phyloP scores from a whole-genome alignment of 2,329 filamentous ascomycete genomes.

The Pezicula radicicola region DNA sequence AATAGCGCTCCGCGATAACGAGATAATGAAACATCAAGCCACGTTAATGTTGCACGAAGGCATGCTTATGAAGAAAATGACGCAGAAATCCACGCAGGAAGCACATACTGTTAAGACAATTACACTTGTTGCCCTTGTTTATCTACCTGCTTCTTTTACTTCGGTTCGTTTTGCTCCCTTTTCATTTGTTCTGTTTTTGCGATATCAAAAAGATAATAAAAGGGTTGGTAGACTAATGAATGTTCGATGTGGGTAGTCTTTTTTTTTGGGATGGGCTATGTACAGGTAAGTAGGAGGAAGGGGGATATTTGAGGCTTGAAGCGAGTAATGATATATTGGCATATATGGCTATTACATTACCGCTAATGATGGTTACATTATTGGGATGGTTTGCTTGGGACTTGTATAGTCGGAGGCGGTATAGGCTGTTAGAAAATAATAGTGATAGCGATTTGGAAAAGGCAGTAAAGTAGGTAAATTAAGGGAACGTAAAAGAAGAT shows the following conservation, averaged over 20 bases:
- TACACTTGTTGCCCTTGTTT: constrained; percentile 1
- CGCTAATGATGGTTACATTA: neutral
- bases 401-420: too few species aligned
- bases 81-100: constrained; percentile 1
- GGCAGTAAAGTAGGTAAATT: too few species aligned
- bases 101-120: constrained; percentile 2
- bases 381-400: neutral
- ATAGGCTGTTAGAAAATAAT: too few species aligned
- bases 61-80: constrained; percentile 1
- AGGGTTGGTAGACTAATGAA: too few species aligned
- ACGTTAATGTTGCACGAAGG: constrained; percentile 1
- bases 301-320: neutral
- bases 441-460: too few species aligned
- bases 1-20: too few species aligned
- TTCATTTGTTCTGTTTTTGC: neutral
- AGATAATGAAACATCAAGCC: neutral
- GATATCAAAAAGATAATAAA: too few species aligned
- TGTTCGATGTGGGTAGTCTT: too few species aligned
- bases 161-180: neutral
- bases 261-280: neutral
- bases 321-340: neutral
- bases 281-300: neutral
- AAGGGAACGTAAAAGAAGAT: too few species aligned
- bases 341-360: neutral
- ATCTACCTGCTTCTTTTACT: constrained; percentile 2